phyloP scores from a whole-genome alignment of 805 yeast genomes.

The Wickerhamomyces alni region DNA sequence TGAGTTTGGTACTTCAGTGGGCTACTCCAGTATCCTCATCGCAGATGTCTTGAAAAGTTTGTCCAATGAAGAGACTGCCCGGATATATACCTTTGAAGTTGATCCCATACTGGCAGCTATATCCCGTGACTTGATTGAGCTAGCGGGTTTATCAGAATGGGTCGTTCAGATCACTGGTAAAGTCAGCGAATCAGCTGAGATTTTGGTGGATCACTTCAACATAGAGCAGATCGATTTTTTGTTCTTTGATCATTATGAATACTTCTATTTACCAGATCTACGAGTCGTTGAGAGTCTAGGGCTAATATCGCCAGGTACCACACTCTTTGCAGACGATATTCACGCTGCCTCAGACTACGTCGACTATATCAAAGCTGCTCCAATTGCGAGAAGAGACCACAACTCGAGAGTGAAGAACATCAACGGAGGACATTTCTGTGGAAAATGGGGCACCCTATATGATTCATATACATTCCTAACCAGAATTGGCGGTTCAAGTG shows the following conservation, averaged over 20 bases:
- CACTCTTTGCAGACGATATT: constrained; percentile 34
- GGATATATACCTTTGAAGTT: constrained; percentile 16
- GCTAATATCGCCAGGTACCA: constrained; percentile 33
- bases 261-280: constrained; percentile 34
- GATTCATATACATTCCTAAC: constrained; percentile 25
- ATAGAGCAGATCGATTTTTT: constrained; percentile 27
- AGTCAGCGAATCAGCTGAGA: constrained; percentile 9
- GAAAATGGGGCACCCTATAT: constrained; percentile 37
- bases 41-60: constrained; percentile 11
- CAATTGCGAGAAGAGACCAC: constrained; percentile 28
- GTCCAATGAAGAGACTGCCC: constrained; percentile 1
- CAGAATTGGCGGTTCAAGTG: not conserved
- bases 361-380: constrained; percentile 31
- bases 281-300: constrained; percentile 35
- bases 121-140: constrained; percentile 10
- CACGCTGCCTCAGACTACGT: constrained; percentile 37
- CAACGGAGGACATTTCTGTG: constrained; percentile 26
- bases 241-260: constrained; percentile 36
- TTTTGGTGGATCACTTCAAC: constrained; percentile 8
- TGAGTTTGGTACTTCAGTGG: constrained; percentile 18
- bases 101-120: constrained; percentile 8
- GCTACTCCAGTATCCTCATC: constrained; percentile 15
- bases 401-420: constrained; percentile 23
- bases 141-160: constrained; percentile 15
- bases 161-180: constrained; percentile 13